phyloP scores from a whole-genome alignment of 1,139 yeast genomes.

The Cylindricascospora bacillispora region DNA sequence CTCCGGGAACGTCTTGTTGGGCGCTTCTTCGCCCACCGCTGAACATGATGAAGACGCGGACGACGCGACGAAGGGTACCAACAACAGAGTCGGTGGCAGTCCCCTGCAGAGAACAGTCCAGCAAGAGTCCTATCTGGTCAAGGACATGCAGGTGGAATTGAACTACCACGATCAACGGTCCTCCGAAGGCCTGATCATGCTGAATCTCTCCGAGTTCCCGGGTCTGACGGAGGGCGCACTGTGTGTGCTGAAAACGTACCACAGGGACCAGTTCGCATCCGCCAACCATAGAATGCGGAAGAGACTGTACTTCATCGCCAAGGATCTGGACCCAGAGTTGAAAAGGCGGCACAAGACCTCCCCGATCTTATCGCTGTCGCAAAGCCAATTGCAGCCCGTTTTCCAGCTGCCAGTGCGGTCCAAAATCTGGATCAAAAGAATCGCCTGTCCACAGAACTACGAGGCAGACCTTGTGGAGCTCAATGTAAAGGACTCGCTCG shows the following conservation, averaged over 20 bases:
- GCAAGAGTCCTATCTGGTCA: conserved; percentile 2
- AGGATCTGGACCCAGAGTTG: conserved; percentile 26
- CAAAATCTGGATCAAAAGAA: conserved; percentile 43
- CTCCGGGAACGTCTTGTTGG: too few species aligned
- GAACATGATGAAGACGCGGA: too few species aligned
- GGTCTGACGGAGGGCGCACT: conserved; percentile 60
- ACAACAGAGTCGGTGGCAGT: background rate
- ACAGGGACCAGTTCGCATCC: conserved; percentile 6
- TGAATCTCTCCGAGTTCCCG: conserved; percentile 47
- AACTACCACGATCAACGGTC: conserved; percentile 66
- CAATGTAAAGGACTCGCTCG: conserved; percentile 63
- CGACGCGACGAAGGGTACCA: too few species aligned
- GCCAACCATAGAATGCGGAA: conserved; percentile 10
- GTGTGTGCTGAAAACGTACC: conserved; percentile 44
- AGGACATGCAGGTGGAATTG: conserved; percentile 32
- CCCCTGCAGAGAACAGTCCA: background rate
- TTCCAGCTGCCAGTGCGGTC: conserved; percentile 61
- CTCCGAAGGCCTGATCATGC: conserved; percentile 44
- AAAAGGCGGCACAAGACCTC: conserved; percentile 23
- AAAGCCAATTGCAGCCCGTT: conserved; percentile 48
- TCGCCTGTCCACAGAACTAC: conserved; percentile 33
- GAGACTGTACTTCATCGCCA: conserved; percentile 36
- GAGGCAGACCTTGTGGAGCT: conserved; percentile 77
- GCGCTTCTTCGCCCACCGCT: too few species aligned
- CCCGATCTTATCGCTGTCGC: conserved; percentile 41